Percentiles rank a stretch among this genome's conserved stretches.
Conservation (phyloP, 2,329 filamentous ascomycete species). For the Phaeosphaeriaceae sp. region DNA sequence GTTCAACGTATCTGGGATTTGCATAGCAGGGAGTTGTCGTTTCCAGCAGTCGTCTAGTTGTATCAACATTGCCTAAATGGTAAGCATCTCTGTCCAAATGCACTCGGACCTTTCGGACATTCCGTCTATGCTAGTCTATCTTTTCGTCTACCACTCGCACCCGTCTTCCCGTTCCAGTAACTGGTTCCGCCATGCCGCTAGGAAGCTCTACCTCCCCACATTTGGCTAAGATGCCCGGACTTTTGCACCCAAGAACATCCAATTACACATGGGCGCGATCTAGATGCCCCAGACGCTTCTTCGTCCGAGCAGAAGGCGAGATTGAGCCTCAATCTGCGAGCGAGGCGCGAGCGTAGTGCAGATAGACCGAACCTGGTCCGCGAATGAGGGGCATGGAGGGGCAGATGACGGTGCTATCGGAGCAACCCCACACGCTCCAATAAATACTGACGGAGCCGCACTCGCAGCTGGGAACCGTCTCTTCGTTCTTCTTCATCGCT, state of each 20-base stretch:
- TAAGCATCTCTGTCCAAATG: not conserved
- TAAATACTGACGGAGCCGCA: constrained; percentile 34
- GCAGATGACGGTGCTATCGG: constrained; percentile 28
- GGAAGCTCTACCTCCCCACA: constrained; percentile 16
- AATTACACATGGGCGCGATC: constrained; percentile 15
- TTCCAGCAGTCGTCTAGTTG: not conserved
- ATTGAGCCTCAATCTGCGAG: constrained; percentile 23
- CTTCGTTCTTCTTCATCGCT: constrained; percentile 11
- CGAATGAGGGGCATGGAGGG: constrained; percentile 37
- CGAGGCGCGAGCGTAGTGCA: constrained; percentile 20
- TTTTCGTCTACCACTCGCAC: not conserved
- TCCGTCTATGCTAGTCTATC: not conserved
- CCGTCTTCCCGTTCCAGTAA: constrained; percentile 24
- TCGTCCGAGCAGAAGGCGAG: constrained; percentile 30
- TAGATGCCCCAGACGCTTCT: constrained; percentile 3
- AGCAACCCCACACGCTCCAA: constrained; percentile 26
- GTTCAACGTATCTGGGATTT: not conserved
- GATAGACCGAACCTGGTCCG: constrained; percentile 26
- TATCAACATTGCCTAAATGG: not conserved
- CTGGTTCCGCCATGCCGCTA: constrained; percentile 18
- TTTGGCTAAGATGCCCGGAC: constrained; percentile 28
- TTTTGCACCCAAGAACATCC: constrained; percentile 5
- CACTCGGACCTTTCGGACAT: not conserved
- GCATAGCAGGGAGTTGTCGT: not conserved
- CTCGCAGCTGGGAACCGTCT: constrained; percentile 16